Evolutionary conservation across 75 land plant species (phyloP), one percentile per base, ranked within the genome.

Genomic region (Larix kaempferi): DNA sequence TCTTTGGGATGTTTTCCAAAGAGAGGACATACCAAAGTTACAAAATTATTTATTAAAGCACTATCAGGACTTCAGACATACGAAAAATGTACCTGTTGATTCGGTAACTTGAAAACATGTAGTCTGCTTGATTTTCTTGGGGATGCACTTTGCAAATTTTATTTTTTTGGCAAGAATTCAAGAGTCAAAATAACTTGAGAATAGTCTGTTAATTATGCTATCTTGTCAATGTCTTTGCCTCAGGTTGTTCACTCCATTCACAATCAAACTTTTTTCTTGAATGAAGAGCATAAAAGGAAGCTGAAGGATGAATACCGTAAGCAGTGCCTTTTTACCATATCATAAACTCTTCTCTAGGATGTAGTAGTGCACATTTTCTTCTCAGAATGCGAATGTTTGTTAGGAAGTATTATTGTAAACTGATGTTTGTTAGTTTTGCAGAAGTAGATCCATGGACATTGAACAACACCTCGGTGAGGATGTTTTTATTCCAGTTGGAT

Each of bases 401-500:
- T 56, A 54, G 59, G 33, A 29, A 26, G 0, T 4, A 26, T 23
- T 35, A 35, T 35, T 66, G 71, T 35, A 25, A 15, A 66, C 71
- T 66, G 35, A 17, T 33, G 17, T 35, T 64, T 19, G 26, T 11
- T 66, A 6, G 7, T 33, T 77, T 57, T 76, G 78, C 81, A 96
- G 99, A 86, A 72, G 78, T 96, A 21, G 95, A 92, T 80, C 88
- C 99, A 19, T 96, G 99, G 99, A 86, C 92, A 66, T 90, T 67
- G 87, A 96, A 74, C 99, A 96, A 78, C 86, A 91, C 79, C 41
- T 87, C 59, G 92, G 93, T 57, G 88, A 96, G 69, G 99, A 98
- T 22, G 88, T 96, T 19, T 92, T 94, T 57, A 82, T 96, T 73
- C 99, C 99, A 66, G 97, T 97, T 73, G 99, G 99, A 71, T 96